Base-by-base conservation (phyloP, 2,329 filamentous ascomycete genomes). In the Akanthomyces dipterigenus region DNA sequence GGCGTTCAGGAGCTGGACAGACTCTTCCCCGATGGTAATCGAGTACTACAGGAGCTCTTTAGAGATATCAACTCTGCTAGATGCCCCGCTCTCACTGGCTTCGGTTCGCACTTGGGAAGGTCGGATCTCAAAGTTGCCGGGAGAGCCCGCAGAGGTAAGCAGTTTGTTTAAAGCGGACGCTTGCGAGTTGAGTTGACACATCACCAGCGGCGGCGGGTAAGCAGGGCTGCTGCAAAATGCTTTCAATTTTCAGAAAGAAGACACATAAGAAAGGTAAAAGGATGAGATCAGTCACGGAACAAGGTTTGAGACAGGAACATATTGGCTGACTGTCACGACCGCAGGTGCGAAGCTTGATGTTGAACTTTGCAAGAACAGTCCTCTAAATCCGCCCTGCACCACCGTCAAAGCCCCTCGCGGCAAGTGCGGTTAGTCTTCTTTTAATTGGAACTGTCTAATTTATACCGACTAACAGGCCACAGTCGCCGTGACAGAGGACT, bases 251-350 rank as follows among this genome's bases (percentile, higher is more conserved):
- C 26, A 49, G 24, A 49, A 5, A n/a, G 24, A 28, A 49, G 45
- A 28, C 45, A n/a, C 26, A 49, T 24, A 24, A 18, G 6, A 14
- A 31, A 14, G 7, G 24, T 28, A 31, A 28, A 16, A 9, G 16
- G 2, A n/a, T 9, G 2, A 11, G 11, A 4, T 1, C 1, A 3
- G 5, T 6, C 2, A 3, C 2, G 14, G 6, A 6, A 5, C 2
- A 8, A 6, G 4, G 8, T 3, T 18, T 16, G 43, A 26, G 22
- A 46, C 43, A 16, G 24, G 22, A 26, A 26, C 12, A 38, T 16
- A 9, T 38, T 16, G 36, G 14, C 22, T 26, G 26, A 24, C 43
- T 26, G 43, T 22, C 22, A 46, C 14, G 12, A 4, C 43, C 11
- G 12, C 43, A 24, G 14, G 20, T 24, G 43, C 5, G 22, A 16